These are phyloP conservation scores for Sporothrix curviconia DNA, from an alignment of 2,329 filamentous ascomycete genomes.

Conservation along the genomic window DNA sequence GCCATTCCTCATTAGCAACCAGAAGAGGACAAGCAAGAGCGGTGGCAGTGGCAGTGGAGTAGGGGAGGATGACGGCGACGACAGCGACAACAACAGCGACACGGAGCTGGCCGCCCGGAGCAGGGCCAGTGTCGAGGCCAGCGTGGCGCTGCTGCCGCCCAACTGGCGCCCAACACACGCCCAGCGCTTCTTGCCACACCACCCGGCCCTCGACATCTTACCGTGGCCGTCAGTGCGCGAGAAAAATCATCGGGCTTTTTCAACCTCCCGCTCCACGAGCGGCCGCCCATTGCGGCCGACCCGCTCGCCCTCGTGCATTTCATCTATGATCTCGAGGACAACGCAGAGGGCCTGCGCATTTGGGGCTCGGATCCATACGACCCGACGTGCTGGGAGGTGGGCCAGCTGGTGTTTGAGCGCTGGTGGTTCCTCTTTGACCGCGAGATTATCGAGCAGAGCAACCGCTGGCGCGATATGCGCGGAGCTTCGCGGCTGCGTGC, in stretches of 20 bases:
- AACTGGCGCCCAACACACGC: constrained; percentile 45
- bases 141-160: constrained; percentile 33
- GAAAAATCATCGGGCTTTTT: constrained; percentile 40
- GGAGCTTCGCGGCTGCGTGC: constrained; percentile 30
- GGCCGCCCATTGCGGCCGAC: constrained; percentile 41
- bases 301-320: constrained; percentile 44
- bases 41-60: no score
- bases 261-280: constrained; percentile 40
- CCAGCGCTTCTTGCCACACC: constrained; percentile 46
- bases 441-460: constrained; percentile 46
- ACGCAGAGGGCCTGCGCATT: constrained; percentile 44
- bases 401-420: constrained; percentile 49
- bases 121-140: constrained; percentile 22
- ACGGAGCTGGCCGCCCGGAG: constrained; percentile 10
- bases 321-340: constrained; percentile 52
- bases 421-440: constrained; percentile 58
- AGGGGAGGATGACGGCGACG: no score
- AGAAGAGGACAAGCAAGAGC: not conserved
- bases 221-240: constrained; percentile 43
- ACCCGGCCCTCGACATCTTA: constrained; percentile 50
- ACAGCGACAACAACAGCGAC: constrained; percentile 19
- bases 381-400: constrained; percentile 48
- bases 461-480: constrained; percentile 41
- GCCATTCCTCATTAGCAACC: constrained; percentile 33
- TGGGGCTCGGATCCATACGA: constrained; percentile 45